Base-by-base conservation (phyloP, 2,329 filamentous ascomycete species). In the Amauroascus verrucosus region DNA sequence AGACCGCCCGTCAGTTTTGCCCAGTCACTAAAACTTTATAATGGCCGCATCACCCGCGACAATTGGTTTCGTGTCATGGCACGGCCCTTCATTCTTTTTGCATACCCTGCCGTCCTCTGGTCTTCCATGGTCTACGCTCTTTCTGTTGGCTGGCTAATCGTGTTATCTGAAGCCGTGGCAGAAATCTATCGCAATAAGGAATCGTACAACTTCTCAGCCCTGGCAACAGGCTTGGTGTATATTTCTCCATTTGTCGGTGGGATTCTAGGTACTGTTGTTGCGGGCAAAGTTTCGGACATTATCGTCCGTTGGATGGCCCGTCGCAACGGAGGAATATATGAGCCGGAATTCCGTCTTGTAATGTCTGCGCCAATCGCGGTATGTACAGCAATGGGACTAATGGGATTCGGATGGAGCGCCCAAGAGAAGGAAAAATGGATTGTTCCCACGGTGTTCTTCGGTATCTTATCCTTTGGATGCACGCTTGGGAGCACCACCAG, bases 391-490 rank as follows among this genome's bases (percentile, higher is more conserved):
- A 81, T 91, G 30, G 93, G 93, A 0, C 78, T 97, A 14, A 95
- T 96, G 83, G 91, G 89, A 1, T 97, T 93, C 63, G 91, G 91
- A n/a, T 97, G 91, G 93, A 89, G 85, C 8, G 88, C 85, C 0
- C 69, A 88, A 57, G 77, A 83, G 54, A 75, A 76, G 22, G 82
- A 96, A 62, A 75, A 78, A 20, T 97, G 87, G 86, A 94, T 95
- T 50, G 87, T 95, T 0, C 93, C 93, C 0, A 96, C 91, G 0
- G 67, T 95, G 3, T 96, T 97, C 72, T 96, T 97, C 60, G 91
- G 91, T 6, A 68, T 96, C 46, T 83, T 95, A 30, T 93, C 87
- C 0, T 96, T 97, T 64, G 93, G 91, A 0, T 96, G 91, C 70
- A 86, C 86, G 2, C 76, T 97, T 1, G 91, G 88, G 0, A 89